phyloP scores from a whole-genome alignment of 306 rosid species.

The Castanea sativa region DNA sequence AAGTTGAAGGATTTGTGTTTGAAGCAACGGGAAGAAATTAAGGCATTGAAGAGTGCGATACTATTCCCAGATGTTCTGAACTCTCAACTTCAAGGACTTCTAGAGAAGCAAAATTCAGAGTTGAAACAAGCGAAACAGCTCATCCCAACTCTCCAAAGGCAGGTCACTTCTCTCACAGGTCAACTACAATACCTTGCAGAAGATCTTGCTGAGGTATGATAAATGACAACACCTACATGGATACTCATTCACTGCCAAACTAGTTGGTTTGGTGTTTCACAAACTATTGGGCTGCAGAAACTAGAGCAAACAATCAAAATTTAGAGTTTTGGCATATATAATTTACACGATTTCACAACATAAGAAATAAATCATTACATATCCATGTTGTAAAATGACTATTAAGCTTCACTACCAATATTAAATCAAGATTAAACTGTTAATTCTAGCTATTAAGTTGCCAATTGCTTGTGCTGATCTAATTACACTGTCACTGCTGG shows the following conservation, averaged over 20 bases:
- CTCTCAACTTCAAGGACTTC: constrained; percentile 71
- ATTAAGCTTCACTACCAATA: too few species aligned
- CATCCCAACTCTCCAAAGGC: constrained; percentile 87
- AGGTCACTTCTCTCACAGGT: constrained; percentile 95
- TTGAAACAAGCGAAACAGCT: constrained; percentile 80
- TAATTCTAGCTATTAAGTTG: background rate
- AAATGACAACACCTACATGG: background rate
- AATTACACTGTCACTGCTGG: too few species aligned
- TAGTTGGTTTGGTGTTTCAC: background rate
- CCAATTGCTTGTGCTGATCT: background rate
- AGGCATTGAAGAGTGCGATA: constrained; percentile 70
- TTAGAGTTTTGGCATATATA: too few species aligned
- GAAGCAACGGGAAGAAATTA: constrained; percentile 95
- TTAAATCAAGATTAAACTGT: background rate
- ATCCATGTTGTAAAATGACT: too few species aligned
- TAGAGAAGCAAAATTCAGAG: constrained; percentile 86
- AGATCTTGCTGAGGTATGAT: constrained; percentile 89
- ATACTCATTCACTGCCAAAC: background rate
- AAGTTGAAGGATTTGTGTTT: constrained; percentile 92
- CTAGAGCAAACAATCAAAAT: too few species aligned
- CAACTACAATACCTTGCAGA: constrained; percentile 88
- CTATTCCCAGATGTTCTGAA: constrained; percentile 82
- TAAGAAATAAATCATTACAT: too few species aligned
- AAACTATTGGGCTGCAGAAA: too few species aligned
- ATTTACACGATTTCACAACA: too few species aligned